Evolutionary conservation across 1,284 basidiomycete species (phyloP), one percentile per base, ranked within the genome.

Genomic region (Cerioporus squamosus): DNA sequence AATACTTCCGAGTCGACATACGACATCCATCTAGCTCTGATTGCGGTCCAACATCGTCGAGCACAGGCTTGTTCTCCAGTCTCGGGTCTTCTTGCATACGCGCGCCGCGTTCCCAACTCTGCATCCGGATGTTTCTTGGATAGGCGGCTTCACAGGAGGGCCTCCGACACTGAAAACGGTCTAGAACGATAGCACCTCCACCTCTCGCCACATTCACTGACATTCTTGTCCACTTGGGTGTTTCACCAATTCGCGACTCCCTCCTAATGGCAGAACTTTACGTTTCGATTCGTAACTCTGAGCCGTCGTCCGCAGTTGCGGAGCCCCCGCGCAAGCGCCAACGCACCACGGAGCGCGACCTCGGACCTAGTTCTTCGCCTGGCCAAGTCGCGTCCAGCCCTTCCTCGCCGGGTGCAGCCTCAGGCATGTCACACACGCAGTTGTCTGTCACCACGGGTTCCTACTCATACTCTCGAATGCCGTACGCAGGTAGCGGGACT

Each of bases 291-390:
- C 47, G n/a, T n/a, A n/a, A n/a, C 18, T 40, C 31, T n/a, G 18
- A 40, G 20, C 4, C 39, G 31, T 9, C 51, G 36, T 36, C 44
- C 26, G 42, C 17, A 36, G 51, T 38, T 31, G 10, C 39, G 38
- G 55, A 59, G 31, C 57, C 59, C 10, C 61, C 61, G 10, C 59
- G 64, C 38, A 66, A 66, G 44, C 64, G 64, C 55, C 61, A 61
- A 45, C 50, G 64, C 51, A 64, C 50, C 38, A 44, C 56, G 29
- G 58, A 60, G 45, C 49, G 44, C 40, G 40, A 43, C n/a, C 40
- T 43, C 40, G 40, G 18, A 5, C 40, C 40, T 18, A 43, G 18
- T 20, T 5, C 40, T 43, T 22, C 40, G 18, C 22, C 18, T 12
- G 6, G 18, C 40, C 18, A 10, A 17, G 8, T 22, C 18, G 6